Evolutionary conservation across 352 stramenopile genomes (phyloP), one percentile per base, ranked within the genome.

Genomic region (Globisporangium cylindrosporum): DNA sequence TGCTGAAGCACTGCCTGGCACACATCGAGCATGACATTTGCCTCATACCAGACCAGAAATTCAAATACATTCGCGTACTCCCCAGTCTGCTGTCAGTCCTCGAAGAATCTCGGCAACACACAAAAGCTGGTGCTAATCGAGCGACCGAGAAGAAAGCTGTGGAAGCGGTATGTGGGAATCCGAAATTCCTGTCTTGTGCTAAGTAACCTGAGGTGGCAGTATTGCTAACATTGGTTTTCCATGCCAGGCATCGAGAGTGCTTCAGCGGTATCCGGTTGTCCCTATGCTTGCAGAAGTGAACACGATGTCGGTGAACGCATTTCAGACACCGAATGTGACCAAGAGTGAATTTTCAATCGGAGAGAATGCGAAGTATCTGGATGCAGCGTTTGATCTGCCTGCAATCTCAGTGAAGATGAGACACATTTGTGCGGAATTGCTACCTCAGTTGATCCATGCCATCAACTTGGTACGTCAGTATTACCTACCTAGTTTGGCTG

Each of bases 11-110:
- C 32, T 89, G 78, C 51, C 41, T 89, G 10, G 55, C 43, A 7
- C 74, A 84, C 53, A 64, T 90, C 12, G 81, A 89, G 29, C 69
- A 77, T 18, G 72, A 75, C 32, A 64, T 64, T 3, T 85, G 70
- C 41, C 63, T 77, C 4, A 64, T 68, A 5, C 81, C 83, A 10
- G 59, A 71, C 15, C 67, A 76, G 7, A 74, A 70, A 29, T 90
- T 91, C 65, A 84, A 83, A 64, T 87, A 70, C 57, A 77, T 91
- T 56, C 77, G 81, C 1, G 65, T 82, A 20, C 56, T 88, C 1
- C 81, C 81, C 14, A 81, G 75, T 56, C 49, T 91, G 6, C 68
- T 85, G 29, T 68, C 70, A 0, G 70, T 91, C n/a, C 73, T 91
- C 8, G 73, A 88, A 29, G 75, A 77, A 3, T 60, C 70, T 25